Evolutionary conservation across 495 filamentous ascomycete species (phyloP).

Genomic region (Sabuloglossum arenarium): DNA sequence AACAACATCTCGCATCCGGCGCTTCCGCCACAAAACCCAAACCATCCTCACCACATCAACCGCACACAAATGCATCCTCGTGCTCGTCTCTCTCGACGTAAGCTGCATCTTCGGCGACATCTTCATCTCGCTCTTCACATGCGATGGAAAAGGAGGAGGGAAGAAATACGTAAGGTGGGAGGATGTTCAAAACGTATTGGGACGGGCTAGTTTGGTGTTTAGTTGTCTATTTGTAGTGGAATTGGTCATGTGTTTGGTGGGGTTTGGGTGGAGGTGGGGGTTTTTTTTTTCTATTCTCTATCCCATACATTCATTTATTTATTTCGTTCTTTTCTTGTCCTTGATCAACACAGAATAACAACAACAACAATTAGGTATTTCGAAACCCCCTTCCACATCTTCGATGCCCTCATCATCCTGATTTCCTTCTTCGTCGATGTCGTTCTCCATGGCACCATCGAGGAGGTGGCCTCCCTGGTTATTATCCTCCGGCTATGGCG

Average conservation of each 20-base stretch:
- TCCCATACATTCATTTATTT: not conserved
- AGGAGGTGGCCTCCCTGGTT: conserved; percentile 40
- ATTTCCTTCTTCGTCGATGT: conserved; percentile 38
- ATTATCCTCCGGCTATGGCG: conserved; percentile 45
- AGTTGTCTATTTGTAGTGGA: conserved; percentile 40
- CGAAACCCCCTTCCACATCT: conserved; percentile 34
- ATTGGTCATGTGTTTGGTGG: conserved; percentile 30
- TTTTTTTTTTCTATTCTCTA: conserved; percentile 1
- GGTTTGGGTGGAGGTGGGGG: conserved; percentile 22
- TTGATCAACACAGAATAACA: no score
- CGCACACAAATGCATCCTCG: conserved; percentile 36
- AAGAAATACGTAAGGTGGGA: conserved; percentile 17
- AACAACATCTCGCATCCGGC: not conserved
- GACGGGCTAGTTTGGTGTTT: conserved; percentile 27
- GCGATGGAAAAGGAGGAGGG: conserved; percentile 22
- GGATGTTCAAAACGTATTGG: conserved; percentile 20
- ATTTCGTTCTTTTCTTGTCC: no score
- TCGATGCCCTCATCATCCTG: conserved; percentile 42
- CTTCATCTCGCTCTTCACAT: conserved; percentile 36
- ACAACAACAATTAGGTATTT: conserved; percentile 28
- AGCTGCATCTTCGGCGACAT: conserved; percentile 39
- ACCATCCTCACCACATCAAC: conserved; percentile 29
- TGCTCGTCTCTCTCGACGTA: conserved; percentile 34
- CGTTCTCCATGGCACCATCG: conserved; percentile 29
- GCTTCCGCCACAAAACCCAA: not conserved